Evolutionary conservation across 768 basidiomycete species (phyloP).

Genomic region (Agrocybe praecox): DNA sequence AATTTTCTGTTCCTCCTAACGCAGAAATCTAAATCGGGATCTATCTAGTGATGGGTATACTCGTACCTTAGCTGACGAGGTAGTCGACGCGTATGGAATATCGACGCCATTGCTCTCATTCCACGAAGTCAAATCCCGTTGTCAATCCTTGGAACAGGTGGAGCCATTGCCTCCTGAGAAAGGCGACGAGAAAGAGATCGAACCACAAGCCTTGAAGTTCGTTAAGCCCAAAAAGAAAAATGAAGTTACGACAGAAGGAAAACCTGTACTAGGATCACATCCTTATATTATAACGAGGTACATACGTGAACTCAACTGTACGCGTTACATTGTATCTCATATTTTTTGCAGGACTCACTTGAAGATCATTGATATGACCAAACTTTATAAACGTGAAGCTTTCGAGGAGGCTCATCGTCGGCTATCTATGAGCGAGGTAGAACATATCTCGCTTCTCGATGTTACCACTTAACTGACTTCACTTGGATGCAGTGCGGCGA

Average conservation of each 20-base stretch:
- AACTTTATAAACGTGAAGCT: constrained; percentile 25
- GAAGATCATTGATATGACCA: constrained; percentile 32
- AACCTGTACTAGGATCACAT: constrained; percentile 22
- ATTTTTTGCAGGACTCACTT: constrained; percentile 30
- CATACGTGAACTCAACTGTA: too few relatives aligned
- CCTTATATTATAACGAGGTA: constrained; percentile 41
- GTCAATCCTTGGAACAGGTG: constrained; percentile 1
- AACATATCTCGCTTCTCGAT: constrained; percentile 12
- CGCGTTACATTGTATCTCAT: neutral
- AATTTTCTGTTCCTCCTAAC: neutral
- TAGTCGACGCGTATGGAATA: constrained; percentile 35
- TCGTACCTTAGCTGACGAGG: constrained; percentile 23
- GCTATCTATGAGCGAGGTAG: constrained; percentile 11
- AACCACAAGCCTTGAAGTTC: neutral
- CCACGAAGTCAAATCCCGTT: constrained; percentile 25
- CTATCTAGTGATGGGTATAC: neutral
- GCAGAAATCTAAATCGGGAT: too few relatives aligned
- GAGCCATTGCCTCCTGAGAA: constrained; percentile 12
- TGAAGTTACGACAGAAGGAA: constrained; percentile 11
- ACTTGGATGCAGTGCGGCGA: neutral
- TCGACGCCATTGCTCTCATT: constrained; percentile 36
- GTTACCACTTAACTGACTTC: neutral
- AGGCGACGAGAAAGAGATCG: constrained; percentile 7
- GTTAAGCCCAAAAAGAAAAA: neutral
- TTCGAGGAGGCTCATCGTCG: constrained; percentile 28